A percentile compares a stretch with the other conserved stretches of the same genome.
These are phyloP conservation scores for Bombardia bombarda DNA, from an alignment of 495 filamentous ascomycete genomes.

Conservation along the genomic window DNA sequence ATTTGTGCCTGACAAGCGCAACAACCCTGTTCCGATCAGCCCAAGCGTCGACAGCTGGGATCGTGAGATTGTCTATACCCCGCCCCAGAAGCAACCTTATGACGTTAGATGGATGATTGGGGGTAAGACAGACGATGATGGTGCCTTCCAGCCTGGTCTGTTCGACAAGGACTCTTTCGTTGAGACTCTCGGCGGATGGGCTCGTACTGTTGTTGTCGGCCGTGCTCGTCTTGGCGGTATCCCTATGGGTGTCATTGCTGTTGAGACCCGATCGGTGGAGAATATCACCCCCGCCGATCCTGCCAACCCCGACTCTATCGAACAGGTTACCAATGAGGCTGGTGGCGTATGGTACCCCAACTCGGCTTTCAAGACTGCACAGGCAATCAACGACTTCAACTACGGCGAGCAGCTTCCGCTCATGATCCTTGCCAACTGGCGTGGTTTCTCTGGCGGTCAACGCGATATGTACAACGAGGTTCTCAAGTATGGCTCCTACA, in stretches of 20 bases:
- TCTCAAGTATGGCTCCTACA: conserved; percentile 97
- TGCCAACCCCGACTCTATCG: conserved; percentile 95
- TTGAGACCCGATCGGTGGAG: conserved; percentile 92
- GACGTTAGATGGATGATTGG: conserved; percentile 89
- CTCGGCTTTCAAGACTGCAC: conserved; percentile 98
- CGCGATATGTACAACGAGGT: conserved; percentile 99
- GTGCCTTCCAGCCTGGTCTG: conserved; percentile 75
- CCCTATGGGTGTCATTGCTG: conserved; percentile 95
- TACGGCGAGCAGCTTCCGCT: conserved; percentile 94
- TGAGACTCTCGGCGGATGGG: conserved; percentile 94
- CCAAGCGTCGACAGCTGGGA: conserved; percentile 87
- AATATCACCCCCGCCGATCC: conserved; percentile 97
- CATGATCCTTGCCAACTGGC: conserved; percentile 99
- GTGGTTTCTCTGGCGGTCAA: conserved; percentile 98
- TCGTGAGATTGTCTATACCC: conserved; percentile 78
- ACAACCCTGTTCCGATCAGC: conserved; percentile 78
- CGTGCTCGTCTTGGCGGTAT: conserved; percentile 96
- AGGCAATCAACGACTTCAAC: conserved; percentile 98
- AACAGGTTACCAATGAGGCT: conserved; percentile 86
- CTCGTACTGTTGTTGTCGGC: conserved; percentile 90
- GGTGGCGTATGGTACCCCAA: conserved; percentile 99
- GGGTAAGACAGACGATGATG: conserved; percentile 74
- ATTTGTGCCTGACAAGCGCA: conserved; percentile 90
- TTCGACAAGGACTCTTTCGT: conserved; percentile 97
- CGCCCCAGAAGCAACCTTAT: conserved; percentile 80